These are phyloP conservation scores for Skeletonema tropicum DNA, from an alignment of 108 stramenopile genomes.

Conservation along the genomic window DNA sequence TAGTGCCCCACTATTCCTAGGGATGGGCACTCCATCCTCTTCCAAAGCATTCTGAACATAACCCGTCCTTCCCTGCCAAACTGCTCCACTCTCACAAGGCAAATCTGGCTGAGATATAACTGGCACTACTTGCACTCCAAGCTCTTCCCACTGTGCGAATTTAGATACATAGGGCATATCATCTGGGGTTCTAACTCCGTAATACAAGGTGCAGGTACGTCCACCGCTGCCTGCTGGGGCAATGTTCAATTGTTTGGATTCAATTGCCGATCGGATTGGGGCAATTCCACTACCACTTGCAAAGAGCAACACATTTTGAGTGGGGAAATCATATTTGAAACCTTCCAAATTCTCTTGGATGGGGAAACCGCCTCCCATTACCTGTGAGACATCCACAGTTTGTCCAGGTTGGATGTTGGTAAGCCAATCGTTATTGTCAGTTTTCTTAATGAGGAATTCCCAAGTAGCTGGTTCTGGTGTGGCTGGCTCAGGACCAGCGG, in stretches of 20 bases:
- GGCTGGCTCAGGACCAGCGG: slow-evolving; percentile 38
- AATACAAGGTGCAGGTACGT: slow-evolving; percentile 80
- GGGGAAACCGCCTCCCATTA: slow-evolving; percentile 89
- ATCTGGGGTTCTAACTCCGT: slow-evolving; percentile 77
- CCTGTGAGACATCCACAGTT: slow-evolving; percentile 74
- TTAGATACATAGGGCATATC: slow-evolving; percentile 84
- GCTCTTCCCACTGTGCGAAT: slow-evolving; percentile 80
- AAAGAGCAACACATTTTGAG: slow-evolving; percentile 85
- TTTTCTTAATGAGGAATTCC: slow-evolving; percentile 91
- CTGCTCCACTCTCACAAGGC: slow-evolving; percentile 30
- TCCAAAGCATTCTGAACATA: slow-evolving; percentile 90
- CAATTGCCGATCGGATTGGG: slow-evolving; percentile 92
- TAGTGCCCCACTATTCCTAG: slow-evolving; percentile 78
- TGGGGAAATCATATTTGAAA: slow-evolving; percentile 93
- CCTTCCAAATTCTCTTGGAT: slow-evolving; percentile 82
- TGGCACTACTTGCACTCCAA: slow-evolving; percentile 86
- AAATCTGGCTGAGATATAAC: slow-evolving; percentile 70
- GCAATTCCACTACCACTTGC: slow-evolving; percentile 91
- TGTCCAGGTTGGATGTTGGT: slow-evolving; percentile 48
- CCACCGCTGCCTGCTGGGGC: slow-evolving; percentile 53
- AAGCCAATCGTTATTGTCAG: slow-evolving; percentile 82
- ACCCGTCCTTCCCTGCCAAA: slow-evolving; percentile 83
- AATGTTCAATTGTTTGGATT: slow-evolving; percentile 71
- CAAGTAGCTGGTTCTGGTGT: slow-evolving; percentile 48
- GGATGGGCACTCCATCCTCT: slow-evolving; percentile 90